Base-by-base conservation (phyloP, 139 green algal genomes). In the Tetradesmus lagerheimii region DNA sequence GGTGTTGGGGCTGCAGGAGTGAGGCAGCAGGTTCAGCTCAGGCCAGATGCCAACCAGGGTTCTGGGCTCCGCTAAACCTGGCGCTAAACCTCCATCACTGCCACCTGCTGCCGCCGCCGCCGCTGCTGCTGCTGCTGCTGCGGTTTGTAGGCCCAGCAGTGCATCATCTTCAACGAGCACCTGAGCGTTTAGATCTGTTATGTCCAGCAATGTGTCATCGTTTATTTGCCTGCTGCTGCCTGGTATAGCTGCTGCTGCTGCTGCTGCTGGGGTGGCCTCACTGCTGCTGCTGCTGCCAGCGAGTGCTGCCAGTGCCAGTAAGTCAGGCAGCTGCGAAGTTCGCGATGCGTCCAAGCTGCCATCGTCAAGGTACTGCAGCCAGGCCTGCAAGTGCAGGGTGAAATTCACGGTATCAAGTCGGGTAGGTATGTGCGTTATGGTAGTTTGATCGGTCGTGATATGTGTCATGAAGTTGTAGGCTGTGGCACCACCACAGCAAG, bases 1-100 rank as follows among this genome's bases (percentile, higher is more conserved):
- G n/a, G 88, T 67, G 80, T 91, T 93, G 18, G 91, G 91, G 15
- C 35, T 35, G 91, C 91, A 93, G 88, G 76, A 89, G 80, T 93
- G 91, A 29, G 85, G 89, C 9, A 93, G 84, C 78, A 92, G 50
- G 14, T 76, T 34, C 15, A 83, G 39, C 35, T 86, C 88, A 23
- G 91, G 91, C 91, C 91, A 93, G 47, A 93, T 39, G 23, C 91
- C 91, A 75, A 93, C 31, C 25, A 90, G 31, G 39, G 41, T 88
- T 12, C 41, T 23, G 3, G 74, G 77, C n/a, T 75, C 80, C 15
- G 31, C 82, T 14, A 25, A 15, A 14, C 29, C 47, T 29, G 29
- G 20, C 2, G 41, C 43, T 64, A 57, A 18, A 47, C 34, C n/a
- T n/a, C n/a, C n/a, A n/a, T n/a, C 20, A 41, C 31, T 79, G 34